Percentiles rank a stretch among this genome's conserved stretches.
These are phyloP conservation scores for Melaleuca quinquenervia DNA, from an alignment of 345 rosid species.

Conservation along the genomic window DNA sequence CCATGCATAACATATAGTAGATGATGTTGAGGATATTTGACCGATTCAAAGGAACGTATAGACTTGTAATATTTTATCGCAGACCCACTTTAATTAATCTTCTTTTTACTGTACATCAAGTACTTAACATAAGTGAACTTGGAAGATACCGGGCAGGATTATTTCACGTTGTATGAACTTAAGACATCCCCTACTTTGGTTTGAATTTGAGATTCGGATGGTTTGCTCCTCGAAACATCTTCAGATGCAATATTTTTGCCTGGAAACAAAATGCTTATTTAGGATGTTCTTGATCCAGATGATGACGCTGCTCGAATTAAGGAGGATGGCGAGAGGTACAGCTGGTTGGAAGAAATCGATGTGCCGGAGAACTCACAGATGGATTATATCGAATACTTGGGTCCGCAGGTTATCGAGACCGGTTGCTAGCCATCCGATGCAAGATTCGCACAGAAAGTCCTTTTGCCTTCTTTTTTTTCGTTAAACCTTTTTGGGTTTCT, in stretches of 20 bases:
- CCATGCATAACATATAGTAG: not conserved
- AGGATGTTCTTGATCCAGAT: constrained; percentile 17
- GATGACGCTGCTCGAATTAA: constrained; percentile 2
- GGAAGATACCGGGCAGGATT: not conserved
- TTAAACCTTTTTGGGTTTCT: not conserved
- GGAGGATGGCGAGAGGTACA: constrained; percentile 11
- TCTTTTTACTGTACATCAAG: not conserved
- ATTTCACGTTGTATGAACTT: not conserved
- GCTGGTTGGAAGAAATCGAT: constrained; percentile 59
- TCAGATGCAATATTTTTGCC: not conserved
- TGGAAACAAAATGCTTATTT: not conserved
- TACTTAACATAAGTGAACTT: not conserved
- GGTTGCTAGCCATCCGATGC: not conserved
- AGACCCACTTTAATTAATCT: not conserved
- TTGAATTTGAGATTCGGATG: not conserved
- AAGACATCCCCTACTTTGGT: not conserved
- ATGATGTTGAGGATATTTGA: not conserved
- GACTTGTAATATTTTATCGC: not conserved
- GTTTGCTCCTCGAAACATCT: not conserved
- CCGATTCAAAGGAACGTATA: not conserved
- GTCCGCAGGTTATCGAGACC: constrained; percentile 34
- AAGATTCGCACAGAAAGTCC: not conserved
- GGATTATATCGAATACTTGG: constrained; percentile 42
- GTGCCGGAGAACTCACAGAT: constrained; percentile 37
- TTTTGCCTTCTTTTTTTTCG: not conserved